Percentiles rank a stretch among this genome's conserved stretches.
Evolutionary conservation across 1,284 basidiomycete genomes (phyloP).

Genomic region (Ceratorhiza oryzae-sativae): DNA sequence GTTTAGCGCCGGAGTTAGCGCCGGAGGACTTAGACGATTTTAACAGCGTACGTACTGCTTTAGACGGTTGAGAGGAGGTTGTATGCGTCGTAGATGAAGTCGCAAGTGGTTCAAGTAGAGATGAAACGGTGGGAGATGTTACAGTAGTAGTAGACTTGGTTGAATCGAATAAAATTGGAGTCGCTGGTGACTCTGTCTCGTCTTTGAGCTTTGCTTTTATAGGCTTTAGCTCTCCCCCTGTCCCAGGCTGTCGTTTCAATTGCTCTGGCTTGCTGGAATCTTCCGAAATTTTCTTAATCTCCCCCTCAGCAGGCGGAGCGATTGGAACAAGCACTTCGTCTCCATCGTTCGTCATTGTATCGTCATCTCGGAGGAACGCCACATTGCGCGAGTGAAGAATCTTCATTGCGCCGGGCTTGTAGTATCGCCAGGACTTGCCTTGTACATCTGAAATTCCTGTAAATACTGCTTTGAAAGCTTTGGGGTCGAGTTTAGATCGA

Average conservation of each 20-base stretch:
- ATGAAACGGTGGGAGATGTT: not conserved
- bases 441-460: conserved; percentile 12
- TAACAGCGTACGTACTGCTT: too few relatives aligned
- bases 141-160: not conserved
- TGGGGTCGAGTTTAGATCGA: conserved; percentile 5
- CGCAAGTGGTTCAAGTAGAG: not conserved
- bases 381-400: not conserved
- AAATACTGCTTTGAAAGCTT: not conserved
- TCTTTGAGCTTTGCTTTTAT: not conserved
- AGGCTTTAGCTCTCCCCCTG: not conserved
- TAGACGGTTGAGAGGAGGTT: too few relatives aligned
- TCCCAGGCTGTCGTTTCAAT: not conserved
- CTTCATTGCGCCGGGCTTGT: conserved; percentile 2
- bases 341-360: not conserved
- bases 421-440: conserved; percentile 30
- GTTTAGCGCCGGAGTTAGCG: not conserved
- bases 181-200: not conserved
- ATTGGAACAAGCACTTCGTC: not conserved
- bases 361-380: not conserved
- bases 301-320: conserved; percentile 21
- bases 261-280: not conserved
- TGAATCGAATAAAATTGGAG: not conserved
- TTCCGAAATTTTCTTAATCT: not conserved
- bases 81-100: too few relatives aligned
- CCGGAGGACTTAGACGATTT: not conserved